Evolutionary conservation across 768 basidiomycete species (phyloP), one percentile per base, ranked within the genome.

Genomic region (Leccinum imitatum): DNA sequence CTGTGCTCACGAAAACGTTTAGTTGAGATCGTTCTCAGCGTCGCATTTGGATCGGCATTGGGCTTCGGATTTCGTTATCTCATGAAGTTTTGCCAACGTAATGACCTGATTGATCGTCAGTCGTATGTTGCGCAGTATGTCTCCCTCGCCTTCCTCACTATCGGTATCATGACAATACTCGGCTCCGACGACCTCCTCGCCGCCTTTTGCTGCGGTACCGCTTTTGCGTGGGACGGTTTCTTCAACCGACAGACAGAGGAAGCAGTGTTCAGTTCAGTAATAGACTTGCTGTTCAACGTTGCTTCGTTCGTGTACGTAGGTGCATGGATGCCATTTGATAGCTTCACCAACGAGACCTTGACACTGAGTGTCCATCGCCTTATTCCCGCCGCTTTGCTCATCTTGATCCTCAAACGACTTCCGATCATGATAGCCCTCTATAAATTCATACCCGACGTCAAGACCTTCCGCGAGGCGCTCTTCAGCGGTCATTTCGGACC

Each of bases 401-500:
- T 98, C n/a, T 78, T 99, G 54, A 65, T 94, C 3, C 76, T 98
- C 17, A 84, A 93, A 31, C 82, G 97, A 15, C 77, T 98, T 15
- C 97, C 97, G 0, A 71, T 87, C 61, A 90, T 98, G 73, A 78
- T 97, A 25, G 85, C 84, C 0, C 72, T 95, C 44, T 97, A 96
- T 77, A 87, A 79, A 68, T 98, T 89, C 84, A 96, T 98, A 59
- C 97, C 97, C 1, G 96, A 99, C 69, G 84, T 98, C 66, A 97
- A 96, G 78, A 98, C 90, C 0, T 84, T 95, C 61, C 82, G 93
- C 50, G 97, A 99, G 75, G 96, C 97, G 0, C 64, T 95, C 4
- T 99, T 99, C 74, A 89, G 85, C 44, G 97, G 97, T 0, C 95
- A 98, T 76, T 99, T 98, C 71, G 96, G 94, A 13, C 91, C 92